These are phyloP conservation scores for Boehmeria nivea DNA, from an alignment of 306 rosid species.

Conservation along the genomic window DNA sequence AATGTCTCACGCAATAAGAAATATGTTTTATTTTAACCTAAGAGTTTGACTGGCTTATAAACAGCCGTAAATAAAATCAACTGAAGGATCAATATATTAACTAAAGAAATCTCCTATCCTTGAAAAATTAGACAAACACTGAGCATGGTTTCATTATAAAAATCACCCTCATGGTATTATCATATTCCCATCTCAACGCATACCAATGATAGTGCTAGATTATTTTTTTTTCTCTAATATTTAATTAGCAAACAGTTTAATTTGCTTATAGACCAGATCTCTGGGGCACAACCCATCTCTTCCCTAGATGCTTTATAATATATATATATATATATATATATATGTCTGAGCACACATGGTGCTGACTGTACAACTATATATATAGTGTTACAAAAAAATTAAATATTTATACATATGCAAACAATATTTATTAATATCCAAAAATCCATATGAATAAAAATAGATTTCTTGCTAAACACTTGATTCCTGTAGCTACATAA, in stretches of 20 bases:
- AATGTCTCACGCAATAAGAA: too few species aligned
- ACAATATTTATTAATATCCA: neutral
- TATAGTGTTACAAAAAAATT: neutral
- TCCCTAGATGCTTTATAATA: conserved; percentile 7
- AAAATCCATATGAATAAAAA: neutral
- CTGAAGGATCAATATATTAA: neutral
- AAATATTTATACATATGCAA: neutral
- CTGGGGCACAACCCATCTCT: conserved; percentile 27
- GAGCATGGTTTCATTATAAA: neutral
- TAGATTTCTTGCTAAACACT: conserved; percentile 23
- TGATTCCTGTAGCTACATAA: conserved; percentile 41
- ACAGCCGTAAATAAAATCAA: neutral
- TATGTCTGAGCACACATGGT: conserved; percentile 28
- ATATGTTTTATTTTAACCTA: neutral
- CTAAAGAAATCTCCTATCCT: conserved; percentile 1
- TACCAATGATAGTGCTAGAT: conserved; percentile 49
- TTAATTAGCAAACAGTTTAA: conserved; percentile 12
- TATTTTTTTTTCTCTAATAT: conserved; percentile 9
- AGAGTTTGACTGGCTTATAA: neutral
- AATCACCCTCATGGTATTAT: conserved; percentile 10
- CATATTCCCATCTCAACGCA: conserved; percentile 45
- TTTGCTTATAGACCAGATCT: conserved; percentile 29
- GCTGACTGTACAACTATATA: conserved; percentile 30
- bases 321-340: neutral
- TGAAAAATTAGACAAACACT: conserved; percentile 8